Evolutionary conservation across 257 asterid species (phyloP), one percentile per base, ranked within the genome.

Genomic region (Solanum peruvianum): DNA sequence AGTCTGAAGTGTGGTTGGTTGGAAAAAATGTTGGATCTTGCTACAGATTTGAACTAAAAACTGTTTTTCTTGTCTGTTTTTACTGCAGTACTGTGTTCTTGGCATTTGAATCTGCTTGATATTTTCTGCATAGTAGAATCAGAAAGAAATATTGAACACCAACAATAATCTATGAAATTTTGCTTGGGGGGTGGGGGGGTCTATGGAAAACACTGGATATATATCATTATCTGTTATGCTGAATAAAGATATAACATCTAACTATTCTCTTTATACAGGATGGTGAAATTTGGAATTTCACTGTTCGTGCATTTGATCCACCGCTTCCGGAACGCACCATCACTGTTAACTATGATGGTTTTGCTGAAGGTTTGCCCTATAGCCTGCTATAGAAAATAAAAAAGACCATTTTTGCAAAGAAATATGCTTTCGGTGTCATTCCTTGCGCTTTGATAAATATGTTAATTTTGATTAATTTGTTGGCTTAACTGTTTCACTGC

Each of bases 231-330:
- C 37, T 87, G 58, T 80, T 21, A 56, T 83, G 70, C 82, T 67
- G 87, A 78, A 88, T 86, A 27, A 35, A n/a, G 39, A 31, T 81
- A 69, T 81, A 45, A 47, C 44, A 47, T 49, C 23, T 83, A 56
- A 84, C 78, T 80, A 66, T 41, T 89, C 70, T 75, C 89, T 87
- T 87, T 84, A 15, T 88, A 78, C 95, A 97, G 99, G 99, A 97
- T 92, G 99, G 99, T 82, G 98, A 97, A 92, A 91, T 92, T 52
- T 97, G 99, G 99, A 97, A 97, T 87, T 95, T 97, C 92, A 97
- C 97, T 89, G 99, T 97, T 87, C 91, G 99, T 81, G 95, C 95
- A 66, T 97, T 93, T 88, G 98, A 90, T 85, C 89, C 98, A 29
- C 89, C 91, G 75, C 98, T 93, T 60, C 99, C 99, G 0, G 98